Evolutionary conservation across 208 protist genomes (phyloP), one percentile per base, ranked within the genome.

Genomic region (Leishmania guyanensis): DNA sequence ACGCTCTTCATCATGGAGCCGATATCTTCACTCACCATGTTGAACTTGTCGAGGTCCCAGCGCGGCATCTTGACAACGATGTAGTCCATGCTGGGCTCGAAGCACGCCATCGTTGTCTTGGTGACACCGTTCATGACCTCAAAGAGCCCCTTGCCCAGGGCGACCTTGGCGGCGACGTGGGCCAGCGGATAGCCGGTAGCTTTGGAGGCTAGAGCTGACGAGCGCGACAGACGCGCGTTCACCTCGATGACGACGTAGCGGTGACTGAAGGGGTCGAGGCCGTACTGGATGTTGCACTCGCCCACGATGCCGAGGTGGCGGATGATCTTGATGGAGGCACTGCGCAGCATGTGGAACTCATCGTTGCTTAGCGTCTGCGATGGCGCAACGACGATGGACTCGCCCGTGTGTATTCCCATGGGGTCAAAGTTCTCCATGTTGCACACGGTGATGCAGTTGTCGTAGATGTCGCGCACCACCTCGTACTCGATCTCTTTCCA

Each of bases 401-500:
- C 99, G 74, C 98, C 99, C 53, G 99, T 99, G 92, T 99, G 99
- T 84, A 99, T 98, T 56, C 99, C 98, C 81, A 99, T 94, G 39
- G 97, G 98, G 84, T 99, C 97, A 85, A 99, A 99, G 92, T 99
- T 99, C 91, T 99, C 99, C 99, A 99, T 99, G 91, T 99, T 99
- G 93, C 99, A 99, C 75, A 99, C 99, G 46, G 99, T 99, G 80
- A 99, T 99, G 91, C 99, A 99, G 92, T 99, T 99, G 90, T 99
- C 99, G 75, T 99, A 93, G 75, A 93, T 93, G 84, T 99, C 99
- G 79, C 98, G 91, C 50, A 99, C 95, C 65, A 99, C 98, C 91
- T 99, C 99, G 91, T 99, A 99, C 94, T 99, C 99, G 74, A 99
- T 96, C 88, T 99, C 99, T 93, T 99, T 99, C 99, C 99, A 99